Conservation (phyloP, 257 asterid species). For the Gentiana macrophylla region DNA sequence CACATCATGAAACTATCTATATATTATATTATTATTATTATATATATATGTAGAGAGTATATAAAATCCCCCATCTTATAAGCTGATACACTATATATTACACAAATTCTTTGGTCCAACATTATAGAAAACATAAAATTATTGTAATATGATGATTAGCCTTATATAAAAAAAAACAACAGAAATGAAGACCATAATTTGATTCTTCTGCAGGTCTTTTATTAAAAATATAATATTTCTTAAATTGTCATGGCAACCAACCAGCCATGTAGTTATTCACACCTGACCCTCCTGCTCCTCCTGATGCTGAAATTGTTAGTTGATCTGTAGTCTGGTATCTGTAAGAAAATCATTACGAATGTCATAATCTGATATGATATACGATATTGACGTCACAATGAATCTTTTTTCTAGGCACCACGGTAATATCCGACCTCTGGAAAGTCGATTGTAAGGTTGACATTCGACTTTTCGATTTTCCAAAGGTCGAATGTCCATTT, state of each 20-base stretch:
- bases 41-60: slow-evolving; percentile 1
- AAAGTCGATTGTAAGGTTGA: too few relatives aligned
- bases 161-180: neutral
- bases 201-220: neutral
- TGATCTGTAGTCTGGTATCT: slow-evolving; percentile 65
- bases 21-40: too few relatives aligned
- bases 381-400: too few relatives aligned
- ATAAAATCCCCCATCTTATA: neutral
- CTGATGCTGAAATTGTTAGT: slow-evolving; percentile 34
- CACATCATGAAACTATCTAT: neutral
- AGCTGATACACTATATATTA: slow-evolving; percentile 1
- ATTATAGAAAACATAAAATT: slow-evolving; percentile 2
- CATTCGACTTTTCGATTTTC: too few relatives aligned
- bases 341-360: slow-evolving; percentile 5
- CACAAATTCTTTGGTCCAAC: slow-evolving; percentile 2
- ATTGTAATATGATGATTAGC: neutral
- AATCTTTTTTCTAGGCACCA: too few relatives aligned
- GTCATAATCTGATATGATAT: too few relatives aligned
- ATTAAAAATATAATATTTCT: neutral
- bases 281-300: slow-evolving; percentile 74
- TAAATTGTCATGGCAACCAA: slow-evolving; percentile 36
- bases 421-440: too few relatives aligned
- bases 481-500: too few relatives aligned
- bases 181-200: slow-evolving; percentile 1
- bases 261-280: slow-evolving; percentile 80